Percentiles rank a stretch among this genome's conserved stretches.
phyloP scores from a whole-genome alignment of 352 stramenopile species.

The Thalassiosira mediterranea region DNA sequence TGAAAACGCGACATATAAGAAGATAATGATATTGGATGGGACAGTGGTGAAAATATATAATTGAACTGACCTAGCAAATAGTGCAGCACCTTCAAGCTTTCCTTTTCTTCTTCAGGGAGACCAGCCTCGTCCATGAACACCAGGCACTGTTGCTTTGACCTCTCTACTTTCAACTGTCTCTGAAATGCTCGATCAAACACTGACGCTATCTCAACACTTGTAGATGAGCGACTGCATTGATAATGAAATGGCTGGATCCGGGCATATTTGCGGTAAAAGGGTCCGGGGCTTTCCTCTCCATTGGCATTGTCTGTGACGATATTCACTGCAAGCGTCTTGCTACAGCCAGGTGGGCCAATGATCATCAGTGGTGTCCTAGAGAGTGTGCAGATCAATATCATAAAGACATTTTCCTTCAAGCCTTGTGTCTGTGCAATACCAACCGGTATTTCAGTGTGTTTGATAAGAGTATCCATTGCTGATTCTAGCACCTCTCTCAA shows the following conservation, averaged over 20 bases:
- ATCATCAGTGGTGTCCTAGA: slow-evolving; percentile 69
- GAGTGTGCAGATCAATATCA: slow-evolving; percentile 66
- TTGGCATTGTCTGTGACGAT: slow-evolving; percentile 65
- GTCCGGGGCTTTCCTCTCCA: slow-evolving; percentile 53
- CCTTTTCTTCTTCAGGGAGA: slow-evolving; percentile 62
- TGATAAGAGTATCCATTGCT: slow-evolving; percentile 37
- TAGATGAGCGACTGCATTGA: slow-evolving; percentile 62
- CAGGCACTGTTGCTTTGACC: slow-evolving; percentile 37
- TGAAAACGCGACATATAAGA: too few species aligned
- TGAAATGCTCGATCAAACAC: slow-evolving; percentile 66
- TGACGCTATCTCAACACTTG: slow-evolving; percentile 48
- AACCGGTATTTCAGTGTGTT: slow-evolving; percentile 46
- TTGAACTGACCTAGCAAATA: too few species aligned
- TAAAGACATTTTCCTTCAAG: slow-evolving; percentile 77
- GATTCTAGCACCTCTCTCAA: slow-evolving; percentile 29
- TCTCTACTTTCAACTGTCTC: slow-evolving; percentile 52
- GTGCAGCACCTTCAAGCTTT: slow-evolving; percentile 66
- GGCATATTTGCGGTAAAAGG: slow-evolving; percentile 47
- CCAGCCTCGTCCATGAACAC: slow-evolving; percentile 75
- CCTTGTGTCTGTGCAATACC: slow-evolving; percentile 68
- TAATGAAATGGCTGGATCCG: slow-evolving; percentile 66
- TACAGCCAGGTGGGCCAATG: slow-evolving; percentile 62
- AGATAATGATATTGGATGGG: too few species aligned
- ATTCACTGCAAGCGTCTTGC: slow-evolving; percentile 63
- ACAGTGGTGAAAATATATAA: too few species aligned